Base-by-base conservation (phyloP, 345 rosid species). In the Ceriops decandra region DNA sequence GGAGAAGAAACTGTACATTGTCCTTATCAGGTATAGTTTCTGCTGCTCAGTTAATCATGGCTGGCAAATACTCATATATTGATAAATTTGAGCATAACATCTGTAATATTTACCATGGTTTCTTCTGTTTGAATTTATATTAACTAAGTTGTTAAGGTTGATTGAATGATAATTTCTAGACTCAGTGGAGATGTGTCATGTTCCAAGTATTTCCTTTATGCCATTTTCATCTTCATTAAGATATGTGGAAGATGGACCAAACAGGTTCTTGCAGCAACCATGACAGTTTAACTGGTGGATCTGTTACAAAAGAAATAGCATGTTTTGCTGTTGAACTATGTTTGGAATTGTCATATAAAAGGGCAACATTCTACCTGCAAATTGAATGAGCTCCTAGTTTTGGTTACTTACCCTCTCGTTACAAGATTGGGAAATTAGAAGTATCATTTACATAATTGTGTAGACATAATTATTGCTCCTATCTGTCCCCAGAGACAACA, bases 1-100 rank as follows among this genome's bases (percentile, higher is more conserved):
- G 75, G 98, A 87, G 71, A 93, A 91, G 74, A 91, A 86, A 69
- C 91, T 93, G 36, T 93, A 93, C 52, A 73, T 93, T 81, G 91
- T 91, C 67, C 96, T 93, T 67, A 82, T 93, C 76, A 93, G 98
- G 98, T 93, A 77, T 61, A 17, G 57, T 31, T 24, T 30, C 52
- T 38, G 38, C 38, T 30, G 30, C 20, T 6, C 19, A 26, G n/a
- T 53, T 59, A 52, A 3, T 63, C 63, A 15, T 59, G 20, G 7
- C 17, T 47, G 22, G 16, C 21, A 1, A 15, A n/a, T 6, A 52
- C n/a, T 61, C 30, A 9, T 8, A 4, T 64, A 15, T 58, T 13
- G 19, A 42, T 51, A 36, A 22, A 36, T 71, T 78, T 52, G 46
- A 38, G 67, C 60, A 52, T 53, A 47, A 46, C 7, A 35, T n/a